phyloP scores from a whole-genome alignment of 805 yeast genomes.

The Torulaspora delbrueckii region DNA sequence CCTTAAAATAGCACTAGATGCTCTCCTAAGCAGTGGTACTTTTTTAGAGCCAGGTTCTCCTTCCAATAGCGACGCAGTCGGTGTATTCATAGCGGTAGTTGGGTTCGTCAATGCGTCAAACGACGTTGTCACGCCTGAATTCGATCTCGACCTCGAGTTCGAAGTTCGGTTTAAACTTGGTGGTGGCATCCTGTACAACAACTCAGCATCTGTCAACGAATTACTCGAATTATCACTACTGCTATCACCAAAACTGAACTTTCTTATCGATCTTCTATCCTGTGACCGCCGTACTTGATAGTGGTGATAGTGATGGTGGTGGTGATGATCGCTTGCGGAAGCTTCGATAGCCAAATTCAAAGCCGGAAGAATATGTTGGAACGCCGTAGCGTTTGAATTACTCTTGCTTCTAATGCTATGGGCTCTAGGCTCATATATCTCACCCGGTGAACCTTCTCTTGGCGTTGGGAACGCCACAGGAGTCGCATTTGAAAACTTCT shows the following conservation, averaged over 20 bases:
- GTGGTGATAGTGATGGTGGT: conserved; percentile 4
- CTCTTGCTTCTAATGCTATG: conserved; percentile 9
- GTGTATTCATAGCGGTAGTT: conserved; percentile 9
- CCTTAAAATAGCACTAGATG: conserved; percentile 31
- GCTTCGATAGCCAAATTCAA: conserved; percentile 11
- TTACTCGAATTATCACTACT: conserved; percentile 15
- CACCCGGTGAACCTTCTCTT: conserved; percentile 9
- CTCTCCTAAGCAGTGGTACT: conserved; percentile 30
- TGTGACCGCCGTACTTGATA: conserved; percentile 3
- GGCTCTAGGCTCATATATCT: conserved; percentile 3
- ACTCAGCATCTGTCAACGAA: conserved; percentile 11
- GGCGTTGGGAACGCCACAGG: conserved; percentile 3
- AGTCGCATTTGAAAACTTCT: conserved; percentile 19
- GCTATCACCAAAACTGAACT: conserved; percentile 18
- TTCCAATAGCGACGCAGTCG: conserved; percentile 2
- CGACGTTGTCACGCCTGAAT: conserved; percentile 4
- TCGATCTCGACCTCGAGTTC: conserved; percentile 15
- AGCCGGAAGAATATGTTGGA: conserved; percentile 12
- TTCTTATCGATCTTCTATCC: conserved; percentile 12
- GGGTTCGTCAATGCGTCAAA: conserved; percentile 4
- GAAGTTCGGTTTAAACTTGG: conserved; percentile 5
- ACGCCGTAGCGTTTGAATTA: conserved; percentile 10
- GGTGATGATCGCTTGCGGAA: conserved; percentile 10
- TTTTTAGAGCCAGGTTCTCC: conserved; percentile 11
- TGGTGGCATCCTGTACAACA: conserved; percentile 15